Evolutionary conservation across 108 stramenopile species (phyloP).

Genomic region (Pseudonitzschia pungens): DNA sequence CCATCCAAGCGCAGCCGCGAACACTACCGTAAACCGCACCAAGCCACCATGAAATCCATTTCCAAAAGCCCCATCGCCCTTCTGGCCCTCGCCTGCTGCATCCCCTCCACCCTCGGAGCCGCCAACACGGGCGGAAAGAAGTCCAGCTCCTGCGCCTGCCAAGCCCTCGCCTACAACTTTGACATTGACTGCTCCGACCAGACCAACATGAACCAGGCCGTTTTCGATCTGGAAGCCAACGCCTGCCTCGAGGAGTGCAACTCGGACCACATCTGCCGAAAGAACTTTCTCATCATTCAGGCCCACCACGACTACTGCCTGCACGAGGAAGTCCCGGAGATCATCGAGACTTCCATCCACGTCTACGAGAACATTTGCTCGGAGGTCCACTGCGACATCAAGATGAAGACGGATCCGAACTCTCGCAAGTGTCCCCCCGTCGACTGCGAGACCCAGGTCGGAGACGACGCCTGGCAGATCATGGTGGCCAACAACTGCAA

Average conservation of each 20-base stretch:
- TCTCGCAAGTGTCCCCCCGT: not conserved
- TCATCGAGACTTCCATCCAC: not conserved
- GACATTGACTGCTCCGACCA: not conserved
- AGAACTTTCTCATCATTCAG: conserved; percentile 9
- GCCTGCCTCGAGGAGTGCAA: not conserved
- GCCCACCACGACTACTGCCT: conserved; percentile 8
- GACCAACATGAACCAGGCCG: not conserved
- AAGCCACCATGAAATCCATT: not conserved
- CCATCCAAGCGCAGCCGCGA: too few species aligned
- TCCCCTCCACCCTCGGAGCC: not conserved
- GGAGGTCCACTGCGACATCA: conserved; percentile 2
- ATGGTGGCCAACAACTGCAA: not conserved
- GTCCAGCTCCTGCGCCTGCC: conserved; percentile 1
- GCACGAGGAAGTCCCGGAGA: conserved; percentile 7
- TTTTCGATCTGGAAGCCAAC: not conserved
- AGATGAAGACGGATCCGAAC: not conserved
- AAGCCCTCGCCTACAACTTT: not conserved
- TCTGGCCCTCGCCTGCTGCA: not conserved
- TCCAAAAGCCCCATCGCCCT: not conserved
- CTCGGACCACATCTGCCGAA: not conserved
- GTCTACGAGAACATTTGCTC: conserved; percentile 1
- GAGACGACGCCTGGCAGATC: conserved; percentile 3
- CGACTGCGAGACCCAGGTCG: not conserved
- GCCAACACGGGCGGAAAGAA: not conserved
- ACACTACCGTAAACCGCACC: not conserved